Base-by-base conservation (phyloP, 495 filamentous ascomycete genomes). In the Cryomyces minteri region DNA sequence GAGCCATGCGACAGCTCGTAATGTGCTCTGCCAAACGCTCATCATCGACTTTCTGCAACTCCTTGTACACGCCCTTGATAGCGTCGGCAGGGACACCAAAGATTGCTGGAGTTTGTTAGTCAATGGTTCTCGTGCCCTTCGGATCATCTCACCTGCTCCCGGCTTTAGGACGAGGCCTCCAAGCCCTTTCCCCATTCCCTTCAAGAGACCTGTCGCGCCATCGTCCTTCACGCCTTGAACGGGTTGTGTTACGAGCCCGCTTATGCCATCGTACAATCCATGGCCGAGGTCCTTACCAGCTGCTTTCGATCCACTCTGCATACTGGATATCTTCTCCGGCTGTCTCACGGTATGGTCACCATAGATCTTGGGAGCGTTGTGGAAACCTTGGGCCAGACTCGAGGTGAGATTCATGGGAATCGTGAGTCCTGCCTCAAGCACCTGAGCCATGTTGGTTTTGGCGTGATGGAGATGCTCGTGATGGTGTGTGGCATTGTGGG, bases 191-290 rank as follows among this genome's bases (percentile, higher is more conserved):
- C 77, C 81, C 1, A 86, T 54, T 2, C 85, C 85, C 48, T 70
- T 72, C 1, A 76, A 55, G 32, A 74, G 72, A 0, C 84, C 84
- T 4, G 70, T 51, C 0, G 73, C 51, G 0, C 80, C 77, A 4
- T 72, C 68, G 1, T 74, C 65, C 31, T 69, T 69, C 4, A 70
- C 77, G 0, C 79, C 84, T 0, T 68, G 67, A 33, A 71, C 63
- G 0, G 85, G 83, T 32, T 84, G 74, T 0, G 62, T 61, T 11
- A 84, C 70, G 1, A 90, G 55, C 0, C 81, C 85, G 0, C 76
- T 82, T 43, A 80, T 63, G 30, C 82, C 85, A 50, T 88, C 82
- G 39, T 76, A 74, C 43, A 88, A 68, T 0, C 84, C 84, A 45
- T 78, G 73, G 0, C 64, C 59, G 40, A 92, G 79, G 49, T 49